phyloP scores from a whole-genome alignment of 2,329 filamentous ascomycete genomes.

The Penicillium sp. region DNA sequence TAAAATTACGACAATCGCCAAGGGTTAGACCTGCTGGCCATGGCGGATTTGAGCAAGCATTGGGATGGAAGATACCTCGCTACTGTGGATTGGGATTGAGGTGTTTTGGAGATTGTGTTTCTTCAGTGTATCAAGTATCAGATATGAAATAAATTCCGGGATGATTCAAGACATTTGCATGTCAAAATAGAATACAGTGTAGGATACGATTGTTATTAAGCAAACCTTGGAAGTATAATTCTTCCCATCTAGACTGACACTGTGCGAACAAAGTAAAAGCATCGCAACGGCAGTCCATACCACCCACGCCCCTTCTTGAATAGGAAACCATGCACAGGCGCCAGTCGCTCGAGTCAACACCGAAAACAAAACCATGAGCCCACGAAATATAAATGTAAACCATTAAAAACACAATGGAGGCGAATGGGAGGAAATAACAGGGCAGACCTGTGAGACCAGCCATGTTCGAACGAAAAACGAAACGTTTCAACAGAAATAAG shows the following conservation, averaged over 20 bases:
- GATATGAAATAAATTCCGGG: constrained; percentile 3
- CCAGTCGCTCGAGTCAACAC: constrained; percentile 23
- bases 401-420: constrained; percentile 21
- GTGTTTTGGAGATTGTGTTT: neutral
- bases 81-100: neutral
- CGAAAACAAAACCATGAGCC: constrained; percentile 11
- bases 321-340: constrained; percentile 23
- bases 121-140: constrained; percentile 7
- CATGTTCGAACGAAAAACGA: neutral
- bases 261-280: constrained; percentile 7
- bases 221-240: constrained; percentile 8
- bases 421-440: constrained; percentile 4
- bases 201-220: constrained; percentile 3
- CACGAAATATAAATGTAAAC: constrained; percentile 9
- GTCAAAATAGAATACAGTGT: neutral
- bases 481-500: neutral
- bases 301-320: constrained; percentile 19
- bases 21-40: neutral
- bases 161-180: neutral
- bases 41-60: constrained; percentile 1
- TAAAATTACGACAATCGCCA: neutral
- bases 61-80: constrained; percentile 1
- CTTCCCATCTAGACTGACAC: constrained; percentile 12
- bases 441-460: neutral
- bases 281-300: constrained; percentile 14